phyloP scores from a whole-genome alignment of 2,329 filamentous ascomycete species.

The Aspergillus sp. region DNA sequence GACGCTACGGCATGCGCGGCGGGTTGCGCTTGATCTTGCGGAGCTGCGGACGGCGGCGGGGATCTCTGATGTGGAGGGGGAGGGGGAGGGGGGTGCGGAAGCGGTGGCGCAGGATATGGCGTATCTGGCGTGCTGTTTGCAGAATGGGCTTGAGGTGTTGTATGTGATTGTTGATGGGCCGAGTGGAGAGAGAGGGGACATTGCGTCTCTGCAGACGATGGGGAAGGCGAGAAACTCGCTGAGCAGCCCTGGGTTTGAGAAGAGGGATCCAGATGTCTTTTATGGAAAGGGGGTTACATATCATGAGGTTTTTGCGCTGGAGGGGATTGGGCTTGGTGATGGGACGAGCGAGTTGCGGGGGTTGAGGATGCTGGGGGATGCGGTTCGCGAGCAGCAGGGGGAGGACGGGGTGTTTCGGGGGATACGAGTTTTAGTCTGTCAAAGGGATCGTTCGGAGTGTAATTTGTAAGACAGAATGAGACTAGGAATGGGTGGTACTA shows the following conservation, averaged over 20 bases:
- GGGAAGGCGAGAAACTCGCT: not conserved
- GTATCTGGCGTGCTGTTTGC: not conserved
- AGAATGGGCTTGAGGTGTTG: not conserved
- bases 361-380: not conserved
- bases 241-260: not conserved
- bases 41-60: not conserved
- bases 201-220: too few species aligned
- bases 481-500: too few species aligned
- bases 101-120: not conserved
- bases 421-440: not conserved
- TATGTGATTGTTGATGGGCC: conserved; percentile 1
- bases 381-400: not conserved
- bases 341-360: not conserved
- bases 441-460: too few species aligned
- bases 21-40: not conserved
- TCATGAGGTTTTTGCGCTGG: not conserved
- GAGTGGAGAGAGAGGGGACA: too few species aligned
- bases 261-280: conserved; percentile 1
- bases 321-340: not conserved
- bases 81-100: not conserved
- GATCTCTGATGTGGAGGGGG: too few species aligned
- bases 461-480: too few species aligned
- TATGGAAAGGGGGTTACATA: conserved; percentile 1
- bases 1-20: not conserved
- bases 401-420: not conserved